A percentile compares a stretch with the other conserved stretches of the same genome.
Conservation (phyloP, 2,329 filamentous ascomycete genomes). For the Laburnicola sp. region DNA sequence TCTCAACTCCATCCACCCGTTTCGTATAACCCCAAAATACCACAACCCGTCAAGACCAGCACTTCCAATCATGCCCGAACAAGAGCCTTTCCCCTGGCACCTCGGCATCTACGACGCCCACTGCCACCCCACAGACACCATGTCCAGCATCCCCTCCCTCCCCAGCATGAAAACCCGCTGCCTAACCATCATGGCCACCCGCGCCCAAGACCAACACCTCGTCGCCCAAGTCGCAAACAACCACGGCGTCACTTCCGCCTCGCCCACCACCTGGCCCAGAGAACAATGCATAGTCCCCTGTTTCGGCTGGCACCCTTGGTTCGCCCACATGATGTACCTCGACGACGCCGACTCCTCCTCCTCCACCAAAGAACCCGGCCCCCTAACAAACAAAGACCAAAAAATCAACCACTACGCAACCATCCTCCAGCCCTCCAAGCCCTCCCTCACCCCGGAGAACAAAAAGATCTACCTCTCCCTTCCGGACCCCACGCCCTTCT, state of each 20-base stretch:
- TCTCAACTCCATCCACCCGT: no score
- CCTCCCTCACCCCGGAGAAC: constrained; percentile 44
- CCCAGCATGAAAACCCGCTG: constrained; percentile 66
- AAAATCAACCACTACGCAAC: constrained; percentile 65
- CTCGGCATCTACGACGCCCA: constrained; percentile 75
- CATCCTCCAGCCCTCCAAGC: constrained; percentile 60
- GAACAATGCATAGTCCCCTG: constrained; percentile 63
- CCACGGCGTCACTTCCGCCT: constrained; percentile 52
- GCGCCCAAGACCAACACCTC: constrained; percentile 73
- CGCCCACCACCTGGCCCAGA: constrained; percentile 31
- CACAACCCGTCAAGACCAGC: neutral
- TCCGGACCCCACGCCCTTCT: constrained; percentile 64
- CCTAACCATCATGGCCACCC: constrained; percentile 77
- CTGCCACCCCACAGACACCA: constrained; percentile 81
- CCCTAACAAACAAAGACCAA: constrained; percentile 49
- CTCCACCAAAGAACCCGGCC: neutral
- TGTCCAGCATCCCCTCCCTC: constrained; percentile 63
- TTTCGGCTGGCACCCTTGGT: constrained; percentile 92
- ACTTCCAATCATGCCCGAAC: neutral
- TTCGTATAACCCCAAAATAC: no score
- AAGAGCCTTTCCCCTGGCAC: constrained; percentile 64
- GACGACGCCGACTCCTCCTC: constrained; percentile 36
- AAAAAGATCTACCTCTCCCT: constrained; percentile 51
- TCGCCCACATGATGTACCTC: constrained; percentile 72
- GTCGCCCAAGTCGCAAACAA: constrained; percentile 64